phyloP scores from a whole-genome alignment of 2,329 filamentous ascomycete species.

The Microdochium bolleyi region DNA sequence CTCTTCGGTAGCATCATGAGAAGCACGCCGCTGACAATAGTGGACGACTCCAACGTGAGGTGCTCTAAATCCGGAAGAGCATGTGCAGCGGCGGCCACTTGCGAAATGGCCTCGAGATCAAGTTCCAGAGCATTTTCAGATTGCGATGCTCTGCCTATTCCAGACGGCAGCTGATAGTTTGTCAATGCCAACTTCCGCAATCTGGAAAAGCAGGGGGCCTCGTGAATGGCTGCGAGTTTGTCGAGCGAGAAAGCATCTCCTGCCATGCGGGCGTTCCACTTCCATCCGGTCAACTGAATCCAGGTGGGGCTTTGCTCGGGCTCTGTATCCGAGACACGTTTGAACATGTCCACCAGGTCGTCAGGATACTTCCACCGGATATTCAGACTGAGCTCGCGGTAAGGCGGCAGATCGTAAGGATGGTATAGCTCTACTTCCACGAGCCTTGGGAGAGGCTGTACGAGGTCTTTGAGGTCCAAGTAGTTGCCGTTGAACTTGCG shows the following conservation, averaged over 20 bases:
- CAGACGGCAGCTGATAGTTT: slow-evolving; percentile 52
- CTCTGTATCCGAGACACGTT: slow-evolving; percentile 34
- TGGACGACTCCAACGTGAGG: slow-evolving; percentile 68
- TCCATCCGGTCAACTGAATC: slow-evolving; percentile 44
- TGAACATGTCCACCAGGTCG: slow-evolving; percentile 57
- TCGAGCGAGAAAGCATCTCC: slow-evolving; percentile 36
- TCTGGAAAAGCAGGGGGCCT: slow-evolving; percentile 44
- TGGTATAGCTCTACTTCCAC: slow-evolving; percentile 66
- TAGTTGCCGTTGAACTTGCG: slow-evolving; percentile 12
- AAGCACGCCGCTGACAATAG: slow-evolving; percentile 59
- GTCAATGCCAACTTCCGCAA: slow-evolving; percentile 52
- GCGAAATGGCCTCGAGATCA: slow-evolving; percentile 19
- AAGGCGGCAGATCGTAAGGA: slow-evolving; percentile 59
- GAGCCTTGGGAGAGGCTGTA: slow-evolving; percentile 59
- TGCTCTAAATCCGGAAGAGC: slow-evolving; percentile 55
- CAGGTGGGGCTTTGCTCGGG: slow-evolving; percentile 27
- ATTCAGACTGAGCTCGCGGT: slow-evolving; percentile 45
- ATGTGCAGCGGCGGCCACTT: slow-evolving; percentile 37
- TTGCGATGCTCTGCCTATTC: slow-evolving; percentile 15
- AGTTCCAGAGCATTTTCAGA: slow-evolving; percentile 30
- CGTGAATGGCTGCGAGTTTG: slow-evolving; percentile 45
- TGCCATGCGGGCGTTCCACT: slow-evolving; percentile 51
- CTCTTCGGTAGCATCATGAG: slow-evolving; percentile 60
- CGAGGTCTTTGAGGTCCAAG: slow-evolving; percentile 47
- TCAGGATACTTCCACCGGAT: slow-evolving; percentile 64